Conservation (phyloP, 2,329 filamentous ascomycete species). For the Arthroderma sp. region DNA sequence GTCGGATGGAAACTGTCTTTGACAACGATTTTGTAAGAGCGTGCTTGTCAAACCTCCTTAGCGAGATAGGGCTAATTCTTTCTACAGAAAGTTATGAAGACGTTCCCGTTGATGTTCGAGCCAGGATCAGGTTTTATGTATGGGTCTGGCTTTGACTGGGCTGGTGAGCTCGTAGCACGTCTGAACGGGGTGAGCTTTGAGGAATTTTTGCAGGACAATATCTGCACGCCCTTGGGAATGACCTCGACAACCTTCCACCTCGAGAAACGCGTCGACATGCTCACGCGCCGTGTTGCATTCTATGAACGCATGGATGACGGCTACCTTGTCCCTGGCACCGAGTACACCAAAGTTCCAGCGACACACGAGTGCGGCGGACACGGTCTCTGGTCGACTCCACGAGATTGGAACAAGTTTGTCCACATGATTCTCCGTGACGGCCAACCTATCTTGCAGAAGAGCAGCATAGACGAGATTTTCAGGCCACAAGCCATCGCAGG, state of each 20-base stretch:
- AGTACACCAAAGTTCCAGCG: slow-evolving; percentile 3
- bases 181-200: background rate
- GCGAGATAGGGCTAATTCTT: too few species aligned
- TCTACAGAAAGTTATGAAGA: too few species aligned
- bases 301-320: slow-evolving; percentile 6
- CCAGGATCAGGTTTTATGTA: slow-evolving; percentile 14
- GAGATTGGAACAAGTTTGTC: background rate
- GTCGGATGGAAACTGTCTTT: too few species aligned
- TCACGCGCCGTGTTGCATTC: background rate
- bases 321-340: background rate
- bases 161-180: background rate
- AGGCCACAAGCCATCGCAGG: background rate
- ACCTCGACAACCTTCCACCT: background rate
- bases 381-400: background rate
- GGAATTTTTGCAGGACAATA: background rate
- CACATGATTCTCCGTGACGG: background rate
- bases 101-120: background rate
- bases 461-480: background rate
- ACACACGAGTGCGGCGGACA: slow-evolving; percentile 15
- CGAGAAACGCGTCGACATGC: background rate
- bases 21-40: too few species aligned
- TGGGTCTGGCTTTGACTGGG: background rate
- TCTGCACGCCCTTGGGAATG: background rate
- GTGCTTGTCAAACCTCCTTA: too few species aligned
- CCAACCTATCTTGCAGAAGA: background rate